Evolutionary conservation across 768 basidiomycete genomes (phyloP), one percentile per base, ranked within the genome.

Genomic region (Glaciozyma martinii): DNA sequence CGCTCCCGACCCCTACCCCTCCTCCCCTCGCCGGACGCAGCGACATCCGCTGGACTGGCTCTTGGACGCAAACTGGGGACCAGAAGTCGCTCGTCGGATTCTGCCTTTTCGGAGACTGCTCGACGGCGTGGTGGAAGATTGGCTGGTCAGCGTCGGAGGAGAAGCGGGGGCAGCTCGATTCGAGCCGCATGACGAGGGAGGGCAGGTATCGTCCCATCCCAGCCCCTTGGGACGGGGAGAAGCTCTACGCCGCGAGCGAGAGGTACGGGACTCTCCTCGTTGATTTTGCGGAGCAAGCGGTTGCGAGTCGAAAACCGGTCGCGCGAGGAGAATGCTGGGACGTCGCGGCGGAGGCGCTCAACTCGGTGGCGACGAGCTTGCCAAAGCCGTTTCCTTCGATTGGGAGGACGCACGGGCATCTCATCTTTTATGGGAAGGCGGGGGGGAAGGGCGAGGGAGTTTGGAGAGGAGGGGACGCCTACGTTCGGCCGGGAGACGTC

Each of bases 401-500:
- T 37, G 77, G 77, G 53, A 78, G 81, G 54, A 83, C 82, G 53
- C 83, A 84, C 66, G 83, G 83, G 0, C 81, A 83, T 68, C 77
- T 83, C 46, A 78, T 84, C 58, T 84, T 76, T 66, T 77, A 76
- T 65, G 82, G 76, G 81, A 80, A 42, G 72, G 78, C 42, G 83
- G 82, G 82, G 72, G 56, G 61, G 8, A 9, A 27, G 19, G 43
- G 57, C 1, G 25, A 29, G 23, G 64, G 66, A 10, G 47, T 32
- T 19, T 68, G 63, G 67, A 58, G 33, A 18, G 61, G 64, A 15
- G 82, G 81, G 1, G 83, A 84, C 69, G 78, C 79, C 61, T 77
- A 79, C 27, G 76, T 83, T 10, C 76, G 83, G 23, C 72, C 81
- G 53, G 83, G 83, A 12, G 83, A 85, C 62, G 80, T 85, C 56